Percentiles rank a stretch among this genome's conserved stretches.
phyloP scores from a whole-genome alignment of 768 basidiomycete species.

The Collybiopsis confluens region DNA sequence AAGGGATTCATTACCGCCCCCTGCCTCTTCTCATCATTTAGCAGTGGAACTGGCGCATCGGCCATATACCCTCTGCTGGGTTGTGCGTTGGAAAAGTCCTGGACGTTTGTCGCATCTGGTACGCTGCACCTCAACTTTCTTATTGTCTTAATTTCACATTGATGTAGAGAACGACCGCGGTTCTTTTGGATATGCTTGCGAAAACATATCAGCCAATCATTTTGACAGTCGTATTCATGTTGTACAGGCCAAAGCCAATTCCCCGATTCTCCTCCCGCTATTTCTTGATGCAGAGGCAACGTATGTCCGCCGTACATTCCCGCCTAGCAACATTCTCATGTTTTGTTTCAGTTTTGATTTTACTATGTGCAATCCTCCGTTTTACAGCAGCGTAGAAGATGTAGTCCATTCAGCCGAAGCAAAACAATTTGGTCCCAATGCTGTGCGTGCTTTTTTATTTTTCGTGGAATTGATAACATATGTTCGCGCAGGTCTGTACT shows the following conservation, averaged over 20 bases:
- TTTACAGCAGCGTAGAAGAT: conserved; percentile 75
- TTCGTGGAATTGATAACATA: background rate
- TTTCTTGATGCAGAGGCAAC: background rate
- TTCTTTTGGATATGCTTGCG: conserved; percentile 52
- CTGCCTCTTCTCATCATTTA: background rate
- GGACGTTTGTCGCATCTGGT: conserved; percentile 70
- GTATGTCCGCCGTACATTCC: background rate
- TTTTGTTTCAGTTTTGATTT: conserved; percentile 54
- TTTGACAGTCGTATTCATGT: conserved; percentile 50
- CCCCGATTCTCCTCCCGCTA: conserved; percentile 45
- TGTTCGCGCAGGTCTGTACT: conserved; percentile 63
- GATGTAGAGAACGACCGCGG: conserved; percentile 64
- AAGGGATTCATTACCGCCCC: conserved; percentile 14
- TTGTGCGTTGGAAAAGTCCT: conserved; percentile 46
- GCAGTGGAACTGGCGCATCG: conserved; percentile 86
- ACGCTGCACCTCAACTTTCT: background rate
- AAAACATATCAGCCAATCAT: conserved; percentile 56
- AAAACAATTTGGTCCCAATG: conserved; percentile 66
- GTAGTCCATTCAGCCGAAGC: conserved; percentile 49
- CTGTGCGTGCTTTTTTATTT: conserved; percentile 41
- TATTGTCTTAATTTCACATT: background rate
- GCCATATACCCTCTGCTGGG: conserved; percentile 84
- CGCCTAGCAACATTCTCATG: too few relatives aligned
- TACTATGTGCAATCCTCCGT: conserved; percentile 96
- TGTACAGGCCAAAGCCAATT: conserved; percentile 28